These are phyloP conservation scores for Diaporthe sp. DNA, from an alignment of 2,329 filamentous ascomycete species.

Conservation along the genomic window DNA sequence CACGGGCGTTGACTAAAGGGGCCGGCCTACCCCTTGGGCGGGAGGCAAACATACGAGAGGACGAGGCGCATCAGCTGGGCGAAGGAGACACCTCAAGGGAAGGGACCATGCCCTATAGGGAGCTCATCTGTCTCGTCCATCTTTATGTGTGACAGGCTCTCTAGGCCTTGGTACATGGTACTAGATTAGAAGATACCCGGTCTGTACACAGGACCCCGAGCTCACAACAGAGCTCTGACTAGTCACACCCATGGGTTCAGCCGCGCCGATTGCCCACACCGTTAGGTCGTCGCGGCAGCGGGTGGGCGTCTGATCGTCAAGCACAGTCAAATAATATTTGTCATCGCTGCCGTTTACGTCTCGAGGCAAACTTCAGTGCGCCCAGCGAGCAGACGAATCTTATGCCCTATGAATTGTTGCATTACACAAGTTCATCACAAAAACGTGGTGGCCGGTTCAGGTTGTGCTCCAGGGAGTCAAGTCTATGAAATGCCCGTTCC, in stretches of 20 bases:
- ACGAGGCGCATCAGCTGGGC: neutral
- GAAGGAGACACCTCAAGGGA: neutral
- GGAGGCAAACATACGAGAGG: neutral
- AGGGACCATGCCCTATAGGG: neutral
- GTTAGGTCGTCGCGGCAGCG: neutral
- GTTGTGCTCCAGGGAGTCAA: neutral
- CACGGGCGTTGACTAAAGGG: neutral
- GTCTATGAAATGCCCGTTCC: neutral
- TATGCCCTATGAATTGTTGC: neutral
- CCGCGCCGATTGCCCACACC: neutral
- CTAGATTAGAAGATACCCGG: neutral
- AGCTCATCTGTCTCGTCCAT: neutral
- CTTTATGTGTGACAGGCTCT: neutral
- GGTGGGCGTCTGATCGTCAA: neutral
- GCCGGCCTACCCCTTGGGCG: neutral
- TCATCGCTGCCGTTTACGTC: neutral
- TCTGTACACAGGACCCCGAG: neutral
- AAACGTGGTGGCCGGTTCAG: neutral
- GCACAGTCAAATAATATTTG: neutral
- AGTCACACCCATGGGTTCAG: neutral
- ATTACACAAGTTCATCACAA: neutral
- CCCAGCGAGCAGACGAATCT: neutral
- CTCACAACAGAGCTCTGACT: neutral
- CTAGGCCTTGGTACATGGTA: neutral
- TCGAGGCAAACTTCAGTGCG: neutral